Conservation (phyloP, 2,329 filamentous ascomycete genomes). For the Aspergillus sp. region DNA sequence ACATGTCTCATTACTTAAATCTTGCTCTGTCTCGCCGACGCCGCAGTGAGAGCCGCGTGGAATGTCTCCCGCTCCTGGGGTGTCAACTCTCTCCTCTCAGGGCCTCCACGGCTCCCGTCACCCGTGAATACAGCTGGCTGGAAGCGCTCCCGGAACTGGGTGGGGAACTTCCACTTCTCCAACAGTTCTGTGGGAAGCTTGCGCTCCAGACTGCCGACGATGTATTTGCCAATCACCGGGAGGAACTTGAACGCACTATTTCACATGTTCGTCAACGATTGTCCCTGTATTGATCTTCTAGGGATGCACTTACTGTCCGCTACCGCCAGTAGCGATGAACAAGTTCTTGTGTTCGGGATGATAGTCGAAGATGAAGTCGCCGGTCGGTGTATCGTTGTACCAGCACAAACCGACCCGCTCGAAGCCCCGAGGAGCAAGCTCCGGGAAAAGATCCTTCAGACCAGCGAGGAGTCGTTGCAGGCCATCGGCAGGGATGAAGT, state of each 20-base stretch:
- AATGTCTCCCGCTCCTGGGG: constrained; percentile 15
- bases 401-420: constrained; percentile 62
- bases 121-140: constrained; percentile 17
- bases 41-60: constrained; percentile 16
- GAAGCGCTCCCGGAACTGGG: constrained; percentile 18
- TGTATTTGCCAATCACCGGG: constrained; percentile 59
- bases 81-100: constrained; percentile 26
- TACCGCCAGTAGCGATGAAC: constrained; percentile 30
- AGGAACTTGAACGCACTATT: constrained; percentile 62
- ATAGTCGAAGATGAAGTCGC: constrained; percentile 67
- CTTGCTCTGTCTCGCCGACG: constrained; percentile 22
- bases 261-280: too few relatives aligned
- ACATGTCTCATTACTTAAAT: constrained; percentile 13
- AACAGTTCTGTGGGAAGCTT: constrained; percentile 51
- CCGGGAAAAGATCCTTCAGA: constrained; percentile 58
- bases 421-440: constrained; percentile 58
- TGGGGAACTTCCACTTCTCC: constrained; percentile 56
- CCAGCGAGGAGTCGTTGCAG: constrained; percentile 57
- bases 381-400: constrained; percentile 69
- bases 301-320: constrained; percentile 26
- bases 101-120: constrained; percentile 34
- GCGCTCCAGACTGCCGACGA: constrained; percentile 55
- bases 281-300: neutral
- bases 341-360: constrained; percentile 55
- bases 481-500: constrained; percentile 50